A percentile compares a stretch with the other conserved stretches of the same genome.
Conservation (phyloP, 768 basidiomycete genomes). For the Auricularia sp. region DNA sequence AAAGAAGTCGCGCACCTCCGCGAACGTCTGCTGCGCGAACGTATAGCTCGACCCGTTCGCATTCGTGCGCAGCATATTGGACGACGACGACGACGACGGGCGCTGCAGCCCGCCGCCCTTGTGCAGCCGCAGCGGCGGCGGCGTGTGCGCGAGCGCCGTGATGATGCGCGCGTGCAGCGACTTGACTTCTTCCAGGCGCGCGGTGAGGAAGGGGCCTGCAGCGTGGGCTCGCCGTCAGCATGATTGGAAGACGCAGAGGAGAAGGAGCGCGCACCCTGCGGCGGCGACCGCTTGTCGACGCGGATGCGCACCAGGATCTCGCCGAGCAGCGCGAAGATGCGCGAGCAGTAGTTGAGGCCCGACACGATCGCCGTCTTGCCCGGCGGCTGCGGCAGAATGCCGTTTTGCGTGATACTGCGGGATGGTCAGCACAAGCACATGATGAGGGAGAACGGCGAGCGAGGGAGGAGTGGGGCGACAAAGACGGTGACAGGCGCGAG, state of each 20-base stretch:
- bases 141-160: conserved; percentile 62
- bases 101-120: not conserved
- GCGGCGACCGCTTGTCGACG: conserved; percentile 78
- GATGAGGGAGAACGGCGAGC: too few relatives aligned
- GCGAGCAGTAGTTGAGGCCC: conserved; percentile 78
- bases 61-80: not conserved
- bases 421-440: not conserved
- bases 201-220: conserved; percentile 59
- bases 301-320: conserved; percentile 82
- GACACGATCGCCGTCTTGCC: conserved; percentile 78
- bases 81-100: conserved; percentile 2
- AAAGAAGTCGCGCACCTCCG: conserved; percentile 85
- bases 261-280: conserved; percentile 38
- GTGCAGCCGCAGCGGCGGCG: conserved; percentile 66
- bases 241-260: not conserved
- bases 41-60: conserved; percentile 26
- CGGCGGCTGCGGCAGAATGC: conserved; percentile 79
- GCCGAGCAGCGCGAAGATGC: conserved; percentile 76
- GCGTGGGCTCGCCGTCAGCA: too few relatives aligned
- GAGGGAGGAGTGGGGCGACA: too few relatives aligned
- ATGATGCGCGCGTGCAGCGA: conserved; percentile 71
- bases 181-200: conserved; percentile 74
- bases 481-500: too few relatives aligned
- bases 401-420: conserved; percentile 67
- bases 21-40: conserved; percentile 75